These are phyloP conservation scores for Rhynchospora breviuscula DNA, from an alignment of 176 grass and related monocot genomes.

Conservation along the genomic window DNA sequence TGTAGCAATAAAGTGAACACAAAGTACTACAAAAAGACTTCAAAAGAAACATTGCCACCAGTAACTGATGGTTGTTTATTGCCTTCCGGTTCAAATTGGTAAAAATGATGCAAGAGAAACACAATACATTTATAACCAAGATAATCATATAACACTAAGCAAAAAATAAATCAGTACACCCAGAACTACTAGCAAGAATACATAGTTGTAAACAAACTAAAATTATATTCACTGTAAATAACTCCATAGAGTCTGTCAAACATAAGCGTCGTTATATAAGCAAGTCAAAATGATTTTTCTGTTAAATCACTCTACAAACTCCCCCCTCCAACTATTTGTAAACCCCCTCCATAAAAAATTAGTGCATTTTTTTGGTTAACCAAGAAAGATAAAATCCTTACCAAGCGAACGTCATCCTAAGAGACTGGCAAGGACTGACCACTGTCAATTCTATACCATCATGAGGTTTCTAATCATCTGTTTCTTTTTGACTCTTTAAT, in stretches of 20 bases:
- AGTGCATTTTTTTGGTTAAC: too few relatives aligned
- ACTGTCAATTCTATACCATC: too few relatives aligned
- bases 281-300: not conserved
- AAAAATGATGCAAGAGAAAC: not conserved
- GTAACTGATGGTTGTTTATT: not conserved
- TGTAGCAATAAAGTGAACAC: slow-evolving; percentile 22
- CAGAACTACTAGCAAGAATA: not conserved
- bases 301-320: too few relatives aligned
- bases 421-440: too few relatives aligned
- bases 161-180: not conserved
- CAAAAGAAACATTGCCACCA: not conserved
- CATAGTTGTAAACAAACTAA: not conserved
- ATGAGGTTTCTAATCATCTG: too few relatives aligned
- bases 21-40: not conserved
- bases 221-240: not conserved
- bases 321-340: too few relatives aligned
- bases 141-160: not conserved
- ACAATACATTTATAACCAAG: not conserved
- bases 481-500: too few relatives aligned
- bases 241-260: not conserved
- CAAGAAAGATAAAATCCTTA: too few relatives aligned
- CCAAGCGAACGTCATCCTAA: too few relatives aligned
- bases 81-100: not conserved
- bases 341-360: too few relatives aligned
- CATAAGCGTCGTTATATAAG: not conserved